Conservation (phyloP, 805 yeast genomes). For the Sungouiozyma intestinalis region DNA sequence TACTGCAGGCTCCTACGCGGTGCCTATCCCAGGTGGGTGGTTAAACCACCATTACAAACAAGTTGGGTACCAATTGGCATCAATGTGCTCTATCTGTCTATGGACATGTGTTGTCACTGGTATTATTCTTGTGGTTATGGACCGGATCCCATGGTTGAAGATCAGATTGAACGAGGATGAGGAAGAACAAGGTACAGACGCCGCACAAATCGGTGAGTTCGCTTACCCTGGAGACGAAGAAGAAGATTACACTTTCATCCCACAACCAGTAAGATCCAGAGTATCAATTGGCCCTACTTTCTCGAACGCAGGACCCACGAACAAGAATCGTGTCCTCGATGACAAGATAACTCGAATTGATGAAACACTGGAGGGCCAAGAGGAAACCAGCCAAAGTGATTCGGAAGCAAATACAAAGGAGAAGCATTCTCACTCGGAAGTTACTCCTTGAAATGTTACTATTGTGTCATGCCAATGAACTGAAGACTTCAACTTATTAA, state of each 20-base stretch:
- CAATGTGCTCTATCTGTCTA: conserved; percentile 52
- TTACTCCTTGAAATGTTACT: too few species aligned
- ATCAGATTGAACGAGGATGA: conserved; percentile 78
- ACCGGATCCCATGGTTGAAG: conserved; percentile 70
- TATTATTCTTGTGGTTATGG: conserved; percentile 53
- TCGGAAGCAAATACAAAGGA: neutral
- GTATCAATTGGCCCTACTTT: conserved; percentile 16
- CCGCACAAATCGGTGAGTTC: conserved; percentile 83
- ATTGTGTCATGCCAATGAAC: too few species aligned
- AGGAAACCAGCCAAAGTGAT: neutral
- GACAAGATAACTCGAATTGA: neutral
- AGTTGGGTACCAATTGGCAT: conserved; percentile 83
- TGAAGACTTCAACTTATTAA: too few species aligned
- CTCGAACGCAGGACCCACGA: conserved; percentile 9
- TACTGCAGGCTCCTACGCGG: conserved; percentile 50
- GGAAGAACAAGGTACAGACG: conserved; percentile 82
- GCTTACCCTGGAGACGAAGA: conserved; percentile 45
- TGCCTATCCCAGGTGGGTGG: conserved; percentile 77
- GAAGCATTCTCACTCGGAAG: neutral
- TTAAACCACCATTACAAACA: conserved; percentile 72
- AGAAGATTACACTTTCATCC: conserved; percentile 55
- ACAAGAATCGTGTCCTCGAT: neutral
- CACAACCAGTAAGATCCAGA: conserved; percentile 68
- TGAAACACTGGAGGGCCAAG: neutral
- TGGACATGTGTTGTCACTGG: conserved; percentile 74